Evolutionary conservation across 2,329 filamentous ascomycete genomes (phyloP).

Genomic region (Stemphylium vesicarium): DNA sequence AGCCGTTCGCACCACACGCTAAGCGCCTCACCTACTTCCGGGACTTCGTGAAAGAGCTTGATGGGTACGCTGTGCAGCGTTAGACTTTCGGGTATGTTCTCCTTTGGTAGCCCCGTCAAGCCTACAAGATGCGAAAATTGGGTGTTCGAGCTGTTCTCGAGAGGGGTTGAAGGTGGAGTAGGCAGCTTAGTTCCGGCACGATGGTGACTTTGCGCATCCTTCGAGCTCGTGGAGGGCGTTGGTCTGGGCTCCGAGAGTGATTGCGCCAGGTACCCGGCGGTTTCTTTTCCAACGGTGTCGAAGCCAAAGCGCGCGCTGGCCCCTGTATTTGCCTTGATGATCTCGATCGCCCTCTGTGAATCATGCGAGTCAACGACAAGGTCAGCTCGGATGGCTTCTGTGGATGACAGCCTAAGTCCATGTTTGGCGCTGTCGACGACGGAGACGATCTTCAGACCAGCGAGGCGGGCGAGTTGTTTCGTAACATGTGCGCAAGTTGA

Average conservation of each 20-base stretch:
- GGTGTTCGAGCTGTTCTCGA: constrained; percentile 31
- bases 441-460: constrained; percentile 68
- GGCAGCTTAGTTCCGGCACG: constrained; percentile 19
- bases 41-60: constrained; percentile 75
- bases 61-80: constrained; percentile 72
- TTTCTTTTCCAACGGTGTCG: constrained; percentile 71
- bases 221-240: too few species aligned
- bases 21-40: constrained; percentile 66
- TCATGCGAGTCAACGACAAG: constrained; percentile 73
- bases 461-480: constrained; percentile 71
- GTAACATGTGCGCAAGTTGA: constrained; percentile 72
- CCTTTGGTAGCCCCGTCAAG: constrained; percentile 70
- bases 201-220: constrained; percentile 11
- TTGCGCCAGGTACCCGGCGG: constrained; percentile 64
- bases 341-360: constrained; percentile 67
- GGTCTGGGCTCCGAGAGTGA: constrained; percentile 50
- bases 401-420: constrained; percentile 53
- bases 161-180: constrained; percentile 41
- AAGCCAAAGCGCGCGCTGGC: constrained; percentile 69
- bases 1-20: constrained; percentile 72
- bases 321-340: constrained; percentile 66
- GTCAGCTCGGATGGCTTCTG: constrained; percentile 60
- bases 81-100: constrained; percentile 52
- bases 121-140: constrained; percentile 66
- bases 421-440: constrained; percentile 72